These are phyloP conservation scores for Sporopachydermia quercuum DNA, from an alignment of 805 yeast species.

Conservation along the genomic window DNA sequence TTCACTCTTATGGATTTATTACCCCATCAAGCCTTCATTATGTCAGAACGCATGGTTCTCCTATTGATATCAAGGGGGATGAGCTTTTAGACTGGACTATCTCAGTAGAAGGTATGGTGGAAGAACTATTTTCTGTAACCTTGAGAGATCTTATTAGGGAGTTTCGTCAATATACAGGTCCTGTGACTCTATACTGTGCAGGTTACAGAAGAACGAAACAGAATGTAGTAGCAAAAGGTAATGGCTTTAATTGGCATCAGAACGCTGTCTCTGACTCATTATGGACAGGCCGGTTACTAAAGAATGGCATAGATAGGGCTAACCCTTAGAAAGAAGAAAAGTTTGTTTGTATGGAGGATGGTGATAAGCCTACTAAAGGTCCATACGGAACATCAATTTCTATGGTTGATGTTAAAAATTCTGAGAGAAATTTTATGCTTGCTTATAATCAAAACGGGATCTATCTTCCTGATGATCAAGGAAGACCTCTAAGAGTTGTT, in stretches of 20 bases:
- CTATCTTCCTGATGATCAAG: slow-evolving; percentile 21
- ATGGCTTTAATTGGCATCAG: slow-evolving; percentile 24
- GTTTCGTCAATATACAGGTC: slow-evolving; percentile 19
- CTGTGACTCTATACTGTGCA: slow-evolving; percentile 22
- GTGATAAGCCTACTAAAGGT: too few species aligned
- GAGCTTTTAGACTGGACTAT: slow-evolving; percentile 17
- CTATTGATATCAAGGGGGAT: slow-evolving; percentile 13
- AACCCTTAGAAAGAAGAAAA: slow-evolving; percentile 17
- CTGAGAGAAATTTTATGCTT: slow-evolving; percentile 19
- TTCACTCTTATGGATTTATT: slow-evolving; percentile 18
- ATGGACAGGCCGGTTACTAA: slow-evolving; percentile 21
- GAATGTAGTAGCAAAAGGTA: slow-evolving; percentile 20
- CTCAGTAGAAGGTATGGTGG: slow-evolving; percentile 18
- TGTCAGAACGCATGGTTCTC: slow-evolving; percentile 23
- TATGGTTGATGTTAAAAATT: slow-evolving; percentile 19
- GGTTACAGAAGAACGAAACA: slow-evolving; percentile 23
- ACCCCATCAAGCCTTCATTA: slow-evolving; percentile 20
- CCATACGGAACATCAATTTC: slow-evolving; percentile 21
- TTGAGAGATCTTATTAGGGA: slow-evolving; percentile 14
- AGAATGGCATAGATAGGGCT: slow-evolving; percentile 17
- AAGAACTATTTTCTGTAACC: slow-evolving; percentile 14
- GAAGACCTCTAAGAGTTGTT: slow-evolving; percentile 20
- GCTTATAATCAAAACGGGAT: slow-evolving; percentile 23
- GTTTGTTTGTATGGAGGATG: slow-evolving; percentile 22
- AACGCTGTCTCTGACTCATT: slow-evolving; percentile 20